phyloP scores from a whole-genome alignment of 2,329 filamentous ascomycete species.

The Hypoxylon sp. region DNA sequence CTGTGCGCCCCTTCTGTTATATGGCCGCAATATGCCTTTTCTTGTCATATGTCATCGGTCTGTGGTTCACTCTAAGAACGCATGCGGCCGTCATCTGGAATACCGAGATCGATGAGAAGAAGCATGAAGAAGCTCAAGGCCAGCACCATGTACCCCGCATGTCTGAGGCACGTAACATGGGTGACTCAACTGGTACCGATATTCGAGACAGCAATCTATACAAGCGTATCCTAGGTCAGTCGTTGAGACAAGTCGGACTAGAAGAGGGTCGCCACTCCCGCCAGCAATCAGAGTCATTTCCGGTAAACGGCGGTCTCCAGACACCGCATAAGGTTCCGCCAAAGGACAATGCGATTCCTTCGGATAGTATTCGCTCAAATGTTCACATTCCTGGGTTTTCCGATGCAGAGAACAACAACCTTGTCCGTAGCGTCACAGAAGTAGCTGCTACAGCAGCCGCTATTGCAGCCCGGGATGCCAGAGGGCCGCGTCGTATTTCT shows the following conservation, averaged over 20 bases:
- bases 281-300: conserved; percentile 47
- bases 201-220: conserved; percentile 92
- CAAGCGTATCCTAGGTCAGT: conserved; percentile 93
- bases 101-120: conserved; percentile 84
- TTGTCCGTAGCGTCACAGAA: conserved; percentile 91
- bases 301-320: conserved; percentile 62
- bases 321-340: conserved; percentile 84
- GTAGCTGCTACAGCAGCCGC: conserved; percentile 93
- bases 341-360: conserved; percentile 67
- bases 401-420: conserved; percentile 83
- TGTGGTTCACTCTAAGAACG: conserved; percentile 95
- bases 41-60: conserved; percentile 90
- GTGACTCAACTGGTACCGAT: conserved; percentile 71
- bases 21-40: conserved; percentile 88
- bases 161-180: conserved; percentile 58
- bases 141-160: conserved; percentile 52
- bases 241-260: conserved; percentile 85
- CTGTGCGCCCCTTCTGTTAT: conserved; percentile 94
- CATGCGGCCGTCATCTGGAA: conserved; percentile 99
- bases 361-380: conserved; percentile 58
- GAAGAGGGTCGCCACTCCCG: conserved; percentile 58
- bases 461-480: conserved; percentile 84
- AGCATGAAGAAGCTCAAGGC: conserved; percentile 67
- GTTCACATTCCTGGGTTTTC: conserved; percentile 78
- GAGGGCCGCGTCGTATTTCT: conserved; percentile 60